Conservation (phyloP, 345 rosid species). For the Hypericum androsaemum region DNA sequence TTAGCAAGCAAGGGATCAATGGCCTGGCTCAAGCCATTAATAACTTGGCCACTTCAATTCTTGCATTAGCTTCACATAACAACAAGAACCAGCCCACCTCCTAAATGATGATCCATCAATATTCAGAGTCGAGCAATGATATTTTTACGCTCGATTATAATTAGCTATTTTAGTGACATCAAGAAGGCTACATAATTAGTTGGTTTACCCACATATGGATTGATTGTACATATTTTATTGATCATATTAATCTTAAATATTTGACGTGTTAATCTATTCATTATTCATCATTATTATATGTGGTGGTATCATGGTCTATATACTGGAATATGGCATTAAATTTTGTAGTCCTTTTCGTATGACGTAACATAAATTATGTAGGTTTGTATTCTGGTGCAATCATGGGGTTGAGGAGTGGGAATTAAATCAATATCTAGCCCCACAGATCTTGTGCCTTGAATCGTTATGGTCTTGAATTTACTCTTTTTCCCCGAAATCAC, state of each 20-base stretch:
- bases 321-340: no score
- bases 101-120: constrained; percentile 18
- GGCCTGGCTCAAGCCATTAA: constrained; percentile 74
- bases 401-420: no score
- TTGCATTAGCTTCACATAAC: constrained; percentile 50
- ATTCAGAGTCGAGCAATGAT: no score
- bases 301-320: constrained; percentile 6
- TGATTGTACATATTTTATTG: constrained; percentile 15
- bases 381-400: no score
- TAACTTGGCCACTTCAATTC: constrained; percentile 72
- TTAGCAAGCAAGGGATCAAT: constrained; percentile 44
- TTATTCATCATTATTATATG: constrained; percentile 20
- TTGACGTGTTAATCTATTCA: neutral
- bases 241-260: neutral
- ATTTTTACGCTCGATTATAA: neutral
- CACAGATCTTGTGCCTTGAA: no score
- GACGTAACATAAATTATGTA: no score
- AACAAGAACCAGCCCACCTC: constrained; percentile 19
- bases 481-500: no score
- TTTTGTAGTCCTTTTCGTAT: no score
- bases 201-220: neutral
- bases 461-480: no score
- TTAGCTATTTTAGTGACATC: no score
- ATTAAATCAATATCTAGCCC: no score
- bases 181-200: no score